A percentile compares a stretch with the other conserved stretches of the same genome.
phyloP scores from a whole-genome alignment of 768 basidiomycete genomes.

The Mrakia gelida region DNA sequence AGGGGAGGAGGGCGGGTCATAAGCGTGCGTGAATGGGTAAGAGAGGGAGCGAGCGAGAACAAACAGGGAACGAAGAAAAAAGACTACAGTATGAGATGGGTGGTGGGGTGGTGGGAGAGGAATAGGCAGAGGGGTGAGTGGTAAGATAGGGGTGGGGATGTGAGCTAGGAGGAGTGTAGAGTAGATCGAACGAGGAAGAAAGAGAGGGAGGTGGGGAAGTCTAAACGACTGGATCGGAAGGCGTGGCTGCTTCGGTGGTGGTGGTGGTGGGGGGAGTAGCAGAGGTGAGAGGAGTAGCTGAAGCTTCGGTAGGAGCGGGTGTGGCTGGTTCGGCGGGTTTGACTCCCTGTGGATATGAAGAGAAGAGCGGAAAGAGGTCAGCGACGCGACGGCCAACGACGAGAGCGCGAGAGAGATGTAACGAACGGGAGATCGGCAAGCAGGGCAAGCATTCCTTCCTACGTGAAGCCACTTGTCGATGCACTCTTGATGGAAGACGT shows the following conservation, averaged over 20 bases:
- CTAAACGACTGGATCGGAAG: background rate
- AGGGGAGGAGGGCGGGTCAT: too few relatives aligned
- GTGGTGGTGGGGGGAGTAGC: background rate
- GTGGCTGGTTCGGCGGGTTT: background rate
- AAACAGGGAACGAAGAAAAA: too few relatives aligned
- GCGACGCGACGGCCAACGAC: background rate
- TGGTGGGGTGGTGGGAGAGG: too few relatives aligned
- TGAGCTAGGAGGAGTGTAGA: too few relatives aligned
- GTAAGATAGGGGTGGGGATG: too few relatives aligned
- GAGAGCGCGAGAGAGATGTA: background rate
- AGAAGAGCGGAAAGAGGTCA: background rate
- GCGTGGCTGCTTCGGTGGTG: background rate
- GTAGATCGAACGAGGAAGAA: too few relatives aligned
- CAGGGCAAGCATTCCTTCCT: slow-evolving; percentile 86
- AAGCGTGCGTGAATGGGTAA: too few relatives aligned
- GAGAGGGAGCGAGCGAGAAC: too few relatives aligned
- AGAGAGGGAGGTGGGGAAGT: background rate
- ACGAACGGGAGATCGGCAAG: slow-evolving; percentile 59
- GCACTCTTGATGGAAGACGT: slow-evolving; percentile 84
- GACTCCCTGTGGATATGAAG: background rate
- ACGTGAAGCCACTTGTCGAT: slow-evolving; percentile 80
- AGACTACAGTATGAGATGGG: too few relatives aligned
- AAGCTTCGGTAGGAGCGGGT: background rate
- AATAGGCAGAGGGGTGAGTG: too few relatives aligned
- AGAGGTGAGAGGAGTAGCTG: background rate